phyloP scores from a whole-genome alignment of 306 rosid species.

The Pyrus pyrifolia region DNA sequence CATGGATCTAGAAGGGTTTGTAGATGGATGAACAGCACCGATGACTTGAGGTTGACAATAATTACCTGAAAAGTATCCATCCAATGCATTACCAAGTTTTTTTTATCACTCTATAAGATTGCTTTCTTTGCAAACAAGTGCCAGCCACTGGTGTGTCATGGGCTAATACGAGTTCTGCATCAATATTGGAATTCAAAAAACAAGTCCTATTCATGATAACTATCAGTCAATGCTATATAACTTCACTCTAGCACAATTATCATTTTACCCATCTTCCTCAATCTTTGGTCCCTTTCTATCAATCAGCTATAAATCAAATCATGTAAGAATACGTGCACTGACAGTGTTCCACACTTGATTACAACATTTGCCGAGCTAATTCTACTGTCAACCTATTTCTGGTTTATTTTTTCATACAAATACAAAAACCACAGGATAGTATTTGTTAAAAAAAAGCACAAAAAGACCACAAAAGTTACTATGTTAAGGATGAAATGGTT shows the following conservation, averaged over 20 bases:
- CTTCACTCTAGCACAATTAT: not conserved
- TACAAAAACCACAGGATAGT: not conserved
- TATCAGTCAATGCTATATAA: not conserved
- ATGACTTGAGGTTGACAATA: not conserved
- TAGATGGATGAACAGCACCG: not conserved
- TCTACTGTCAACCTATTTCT: not conserved
- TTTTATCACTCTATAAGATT: not conserved
- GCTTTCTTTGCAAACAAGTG: not conserved
- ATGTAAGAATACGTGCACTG: not conserved
- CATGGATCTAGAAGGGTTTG: not conserved
- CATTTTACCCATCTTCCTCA: not conserved
- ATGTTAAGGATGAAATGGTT: not conserved
- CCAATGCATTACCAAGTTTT: not conserved
- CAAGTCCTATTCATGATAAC: not conserved
- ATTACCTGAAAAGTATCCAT: slow-evolving; percentile 12
- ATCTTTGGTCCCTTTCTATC: not conserved
- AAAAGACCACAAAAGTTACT: not conserved
- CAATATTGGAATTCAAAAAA: not conserved
- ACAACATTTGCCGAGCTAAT: not conserved
- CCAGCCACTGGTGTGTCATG: not conserved
- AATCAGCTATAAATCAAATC: not conserved
- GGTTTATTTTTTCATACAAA: not conserved
- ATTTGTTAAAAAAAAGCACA: not conserved
- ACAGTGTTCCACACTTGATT: not conserved
- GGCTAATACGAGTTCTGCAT: not conserved